Conservation (phyloP, 2,329 filamentous ascomycete species). For the Grosmannia clavigera region DNA sequence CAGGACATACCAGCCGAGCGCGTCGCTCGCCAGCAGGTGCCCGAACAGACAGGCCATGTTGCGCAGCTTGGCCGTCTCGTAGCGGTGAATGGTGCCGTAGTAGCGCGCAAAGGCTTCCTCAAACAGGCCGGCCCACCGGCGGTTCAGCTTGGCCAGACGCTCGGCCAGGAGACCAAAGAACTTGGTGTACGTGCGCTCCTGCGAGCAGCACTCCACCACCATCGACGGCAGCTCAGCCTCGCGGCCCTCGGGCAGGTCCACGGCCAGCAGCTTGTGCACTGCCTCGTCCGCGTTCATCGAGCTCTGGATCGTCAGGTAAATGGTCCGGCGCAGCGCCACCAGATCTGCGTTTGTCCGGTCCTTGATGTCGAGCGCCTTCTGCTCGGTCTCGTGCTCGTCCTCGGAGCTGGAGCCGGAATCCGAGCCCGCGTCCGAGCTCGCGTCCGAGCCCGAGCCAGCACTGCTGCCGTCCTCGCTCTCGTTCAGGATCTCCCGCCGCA, state of each 20-base stretch:
- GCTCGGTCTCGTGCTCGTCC: constrained; percentile 60
- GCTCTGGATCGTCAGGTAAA: constrained; percentile 96
- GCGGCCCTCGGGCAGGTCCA: constrained; percentile 74
- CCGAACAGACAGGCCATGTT: constrained; percentile 95
- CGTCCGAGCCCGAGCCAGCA: constrained; percentile 16
- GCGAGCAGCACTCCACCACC: constrained; percentile 93
- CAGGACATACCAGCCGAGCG: constrained; percentile 84
- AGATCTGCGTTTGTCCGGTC: constrained; percentile 95
- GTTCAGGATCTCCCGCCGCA: constrained; percentile 88
- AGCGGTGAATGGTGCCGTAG: constrained; percentile 94
- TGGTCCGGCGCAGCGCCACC: constrained; percentile 83
- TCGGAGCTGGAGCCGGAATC: not conserved
- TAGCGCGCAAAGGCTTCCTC: constrained; percentile 84
- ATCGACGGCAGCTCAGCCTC: constrained; percentile 89
- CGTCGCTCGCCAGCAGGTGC: constrained; percentile 76
- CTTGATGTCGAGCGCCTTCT: constrained; percentile 86
- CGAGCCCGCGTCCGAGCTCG: not conserved
- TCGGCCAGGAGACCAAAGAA: constrained; percentile 94
- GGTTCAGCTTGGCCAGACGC: constrained; percentile 89
- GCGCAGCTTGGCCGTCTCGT: constrained; percentile 86
- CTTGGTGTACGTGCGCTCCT: constrained; percentile 94
- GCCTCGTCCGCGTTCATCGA: constrained; percentile 94
- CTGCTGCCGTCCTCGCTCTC: constrained; percentile 45
- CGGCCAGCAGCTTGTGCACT: constrained; percentile 92
- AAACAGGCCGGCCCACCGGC: constrained; percentile 87